These are phyloP conservation scores for Debaryomyces coudertii DNA, from an alignment of 1,139 yeast genomes.

Conservation along the genomic window DNA sequence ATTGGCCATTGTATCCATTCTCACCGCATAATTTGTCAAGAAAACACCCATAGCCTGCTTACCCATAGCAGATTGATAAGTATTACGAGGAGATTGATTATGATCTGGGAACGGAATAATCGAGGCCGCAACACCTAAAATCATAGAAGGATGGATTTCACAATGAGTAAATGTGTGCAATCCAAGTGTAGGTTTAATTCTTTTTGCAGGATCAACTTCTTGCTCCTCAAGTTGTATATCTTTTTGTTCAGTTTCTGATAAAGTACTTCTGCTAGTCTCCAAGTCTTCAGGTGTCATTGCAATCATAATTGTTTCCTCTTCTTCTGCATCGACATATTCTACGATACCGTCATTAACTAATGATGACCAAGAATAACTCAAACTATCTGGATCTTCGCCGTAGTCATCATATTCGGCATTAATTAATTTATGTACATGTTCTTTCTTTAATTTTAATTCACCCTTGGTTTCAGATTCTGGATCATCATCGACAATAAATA, in stretches of 20 bases:
- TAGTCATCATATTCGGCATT: conserved; percentile 65
- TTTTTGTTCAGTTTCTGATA: conserved; percentile 49
- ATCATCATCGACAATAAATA: conserved; percentile 87
- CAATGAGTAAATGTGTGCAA: conserved; percentile 95
- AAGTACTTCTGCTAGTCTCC: conserved; percentile 61
- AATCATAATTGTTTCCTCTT: conserved; percentile 96
- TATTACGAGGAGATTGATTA: conserved; percentile 98
- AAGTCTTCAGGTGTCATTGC: conserved; percentile 99
- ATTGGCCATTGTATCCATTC: conserved; percentile 99
- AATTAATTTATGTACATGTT: conserved; percentile 72
- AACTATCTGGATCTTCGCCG: conserved; percentile 63
- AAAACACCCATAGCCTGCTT: conserved; percentile 99
- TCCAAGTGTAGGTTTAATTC: conserved; percentile 74
- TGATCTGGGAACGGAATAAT: conserved; percentile 99
- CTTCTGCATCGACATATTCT: conserved; percentile 96
- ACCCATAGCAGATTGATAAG: conserved; percentile 99
- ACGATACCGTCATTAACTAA: conserved; percentile 84
- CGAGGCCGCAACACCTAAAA: conserved; percentile 97
- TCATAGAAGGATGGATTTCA: conserved; percentile 99
- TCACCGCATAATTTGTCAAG: conserved; percentile 89
- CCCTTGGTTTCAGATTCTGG: conserved; percentile 74
- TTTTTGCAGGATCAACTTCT: conserved; percentile 75
- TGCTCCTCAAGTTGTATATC: conserved; percentile 52
- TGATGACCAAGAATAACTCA: conserved; percentile 79
- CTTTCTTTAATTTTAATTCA: conserved; percentile 81